Conservation (phyloP, 2,329 filamentous ascomycete genomes). For the Fusarium chuoi region DNA sequence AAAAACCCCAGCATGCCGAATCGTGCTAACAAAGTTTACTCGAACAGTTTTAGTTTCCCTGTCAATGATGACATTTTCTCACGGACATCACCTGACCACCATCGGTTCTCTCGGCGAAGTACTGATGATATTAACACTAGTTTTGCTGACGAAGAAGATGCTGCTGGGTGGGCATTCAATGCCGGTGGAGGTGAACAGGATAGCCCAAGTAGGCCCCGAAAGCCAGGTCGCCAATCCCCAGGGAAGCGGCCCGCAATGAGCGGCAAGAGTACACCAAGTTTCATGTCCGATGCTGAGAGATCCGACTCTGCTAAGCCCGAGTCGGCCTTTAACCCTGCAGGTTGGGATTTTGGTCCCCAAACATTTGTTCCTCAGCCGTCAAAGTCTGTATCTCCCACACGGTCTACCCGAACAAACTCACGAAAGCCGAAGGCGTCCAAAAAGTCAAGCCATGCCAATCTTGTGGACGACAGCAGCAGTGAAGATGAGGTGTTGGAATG, state of each 20-base stretch:
- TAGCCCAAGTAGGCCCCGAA: constrained; percentile 46
- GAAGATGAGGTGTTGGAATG: constrained; percentile 53
- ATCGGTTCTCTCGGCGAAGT: constrained; percentile 60
- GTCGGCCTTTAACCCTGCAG: constrained; percentile 59
- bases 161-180: constrained; percentile 61
- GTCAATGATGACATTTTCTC: constrained; percentile 56
- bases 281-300: constrained; percentile 35
- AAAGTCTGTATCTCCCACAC: constrained; percentile 57
- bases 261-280: constrained; percentile 37
- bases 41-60: constrained; percentile 63
- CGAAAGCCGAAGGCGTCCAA: constrained; percentile 71
- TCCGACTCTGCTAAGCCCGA: constrained; percentile 44
- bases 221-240: constrained; percentile 55
- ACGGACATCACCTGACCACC: constrained; percentile 49
- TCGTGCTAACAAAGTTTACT: constrained; percentile 48
- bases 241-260: constrained; percentile 44
- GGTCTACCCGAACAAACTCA: constrained; percentile 57
- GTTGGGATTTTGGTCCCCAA: constrained; percentile 66
- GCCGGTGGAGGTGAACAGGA: constrained; percentile 55
- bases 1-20: constrained; percentile 11
- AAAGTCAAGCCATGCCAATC: constrained; percentile 57
- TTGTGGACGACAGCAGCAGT: constrained; percentile 60
- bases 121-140: constrained; percentile 71
- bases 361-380: constrained; percentile 62
- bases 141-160: constrained; percentile 63